Base-by-base conservation (phyloP, 2,329 filamentous ascomycete genomes). In the Ophiocordyceps unilateralis region DNA sequence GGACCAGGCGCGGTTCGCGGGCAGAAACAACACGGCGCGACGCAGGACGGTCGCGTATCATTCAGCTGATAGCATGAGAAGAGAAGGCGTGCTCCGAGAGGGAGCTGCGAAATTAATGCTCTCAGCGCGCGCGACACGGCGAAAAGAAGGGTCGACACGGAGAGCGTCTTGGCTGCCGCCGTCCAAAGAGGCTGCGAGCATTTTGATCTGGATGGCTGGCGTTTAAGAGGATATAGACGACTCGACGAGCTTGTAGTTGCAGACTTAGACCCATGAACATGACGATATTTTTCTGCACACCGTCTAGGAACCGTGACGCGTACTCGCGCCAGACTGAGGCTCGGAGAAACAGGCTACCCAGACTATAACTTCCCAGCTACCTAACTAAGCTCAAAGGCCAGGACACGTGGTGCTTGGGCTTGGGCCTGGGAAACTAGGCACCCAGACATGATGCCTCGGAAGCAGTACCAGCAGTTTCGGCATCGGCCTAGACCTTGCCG, bases 141-240 rank as follows among this genome's bases (percentile, higher is more conserved):
- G 19, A 44, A 24, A 46, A n/a, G 24, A 34, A 12, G 15, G 20
- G 34, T 39, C 39, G 41, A 46, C 41, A 37, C 39, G 30, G 23
- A 46, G 19, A 44, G 46, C 4, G 15, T 17, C 15, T 45, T 41
- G 43, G 42, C 42, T 28, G 34, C 39, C 41, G 44, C 42, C 26
- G 17, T 36, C 41, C 38, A 43, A 49, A 39, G 48, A 46, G 44
- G 41, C 23, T 46, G 48, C 48, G 53, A 56, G 50, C 50, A 54
- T 59, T 55, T 51, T 36, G 52, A 58, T 53, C 51, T 55, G 55
- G 49, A 52, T 57, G 51, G 52, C 45, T 50, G 59, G 59, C 59
- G 59, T 62, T 61, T 55, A 55, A 26, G 57, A 51, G 53, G 53
- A 49, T 53, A 60, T 62, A 62, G 59, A 62, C 54, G 57, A 60